These are phyloP conservation scores for Zelopaecilomyces penicillatus DNA, from an alignment of 2,329 filamentous ascomycete species.

Conservation along the genomic window DNA sequence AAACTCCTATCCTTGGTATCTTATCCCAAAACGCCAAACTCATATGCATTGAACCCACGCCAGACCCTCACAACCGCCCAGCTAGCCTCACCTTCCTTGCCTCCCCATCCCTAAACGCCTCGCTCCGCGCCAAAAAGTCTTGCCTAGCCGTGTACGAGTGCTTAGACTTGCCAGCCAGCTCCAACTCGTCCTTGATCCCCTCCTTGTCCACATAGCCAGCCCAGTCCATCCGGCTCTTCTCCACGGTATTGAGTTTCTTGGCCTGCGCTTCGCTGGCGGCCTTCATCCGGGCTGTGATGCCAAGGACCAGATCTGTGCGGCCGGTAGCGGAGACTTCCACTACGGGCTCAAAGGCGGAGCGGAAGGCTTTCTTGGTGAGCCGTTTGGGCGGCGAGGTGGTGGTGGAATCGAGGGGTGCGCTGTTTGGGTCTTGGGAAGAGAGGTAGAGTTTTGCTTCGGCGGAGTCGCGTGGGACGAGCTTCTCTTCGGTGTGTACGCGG, in stretches of 20 bases:
- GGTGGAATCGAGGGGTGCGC: constrained; percentile 12
- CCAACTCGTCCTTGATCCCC: constrained; percentile 60
- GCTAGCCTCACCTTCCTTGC: constrained; percentile 45
- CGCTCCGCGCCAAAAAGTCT: constrained; percentile 58
- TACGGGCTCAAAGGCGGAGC: constrained; percentile 55
- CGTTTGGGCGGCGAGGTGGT: constrained; percentile 28
- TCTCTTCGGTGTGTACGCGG: constrained; percentile 63
- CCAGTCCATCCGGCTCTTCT: constrained; percentile 68
- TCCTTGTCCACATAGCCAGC: constrained; percentile 63
- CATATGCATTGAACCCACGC: neutral
- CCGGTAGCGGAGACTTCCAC: constrained; percentile 30
- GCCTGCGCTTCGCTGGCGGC: constrained; percentile 42
- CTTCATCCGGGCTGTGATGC: constrained; percentile 39
- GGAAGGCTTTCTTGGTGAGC: constrained; percentile 47
- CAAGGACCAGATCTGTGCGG: constrained; percentile 51
- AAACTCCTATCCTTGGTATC: constrained; percentile 17
- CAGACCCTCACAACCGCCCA: constrained; percentile 20
- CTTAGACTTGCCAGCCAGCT: constrained; percentile 56
- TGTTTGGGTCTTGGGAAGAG: constrained; percentile 35
- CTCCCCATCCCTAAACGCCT: constrained; percentile 53
- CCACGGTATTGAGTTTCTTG: constrained; percentile 61
- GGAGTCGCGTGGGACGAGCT: constrained; percentile 55
- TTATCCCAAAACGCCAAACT: constrained; percentile 15
- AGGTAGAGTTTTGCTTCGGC: constrained; percentile 59
- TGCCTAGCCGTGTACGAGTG: constrained; percentile 53